These are phyloP conservation scores for Colletotrichum higginsianum DNA, from an alignment of 2,329 filamentous ascomycete genomes.

Conservation along the genomic window DNA sequence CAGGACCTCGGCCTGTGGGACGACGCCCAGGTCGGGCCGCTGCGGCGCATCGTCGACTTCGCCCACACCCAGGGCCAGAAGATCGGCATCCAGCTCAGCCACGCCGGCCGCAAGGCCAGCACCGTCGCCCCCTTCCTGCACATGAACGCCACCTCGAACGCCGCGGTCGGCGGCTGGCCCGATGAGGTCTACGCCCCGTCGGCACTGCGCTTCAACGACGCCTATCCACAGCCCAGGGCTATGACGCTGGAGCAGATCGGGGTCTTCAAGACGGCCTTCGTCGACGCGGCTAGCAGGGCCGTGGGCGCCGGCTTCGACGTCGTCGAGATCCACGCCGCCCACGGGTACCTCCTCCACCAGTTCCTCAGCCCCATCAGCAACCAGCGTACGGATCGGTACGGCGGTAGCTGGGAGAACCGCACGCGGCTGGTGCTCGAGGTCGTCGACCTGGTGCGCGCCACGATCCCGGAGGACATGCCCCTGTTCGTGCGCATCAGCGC, in stretches of 20 bases:
- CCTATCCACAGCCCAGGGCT: slow-evolving; percentile 72
- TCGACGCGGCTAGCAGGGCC: slow-evolving; percentile 67
- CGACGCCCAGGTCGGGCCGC: slow-evolving; percentile 74
- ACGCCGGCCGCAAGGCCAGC: slow-evolving; percentile 78
- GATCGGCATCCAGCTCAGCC: slow-evolving; percentile 81
- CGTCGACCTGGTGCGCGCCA: slow-evolving; percentile 72
- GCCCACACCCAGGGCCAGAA: slow-evolving; percentile 70
- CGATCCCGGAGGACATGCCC: slow-evolving; percentile 78
- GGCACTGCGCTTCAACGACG: slow-evolving; percentile 68
- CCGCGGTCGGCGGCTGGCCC: slow-evolving; percentile 67
- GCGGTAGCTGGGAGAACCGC: slow-evolving; percentile 81
- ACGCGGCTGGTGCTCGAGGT: slow-evolving; percentile 78
- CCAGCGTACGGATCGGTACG: slow-evolving; percentile 76
- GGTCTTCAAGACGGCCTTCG: slow-evolving; percentile 73
- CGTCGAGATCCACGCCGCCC: slow-evolving; percentile 82
- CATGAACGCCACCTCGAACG: slow-evolving; percentile 65
- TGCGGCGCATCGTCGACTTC: slow-evolving; percentile 73
- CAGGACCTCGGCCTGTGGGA: slow-evolving; percentile 78
- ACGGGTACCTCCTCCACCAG: slow-evolving; percentile 81
- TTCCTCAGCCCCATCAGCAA: slow-evolving; percentile 82
- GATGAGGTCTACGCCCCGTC: slow-evolving; percentile 64
- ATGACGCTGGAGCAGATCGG: slow-evolving; percentile 78
- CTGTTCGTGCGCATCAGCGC: slow-evolving; percentile 82
- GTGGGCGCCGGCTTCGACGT: slow-evolving; percentile 77
- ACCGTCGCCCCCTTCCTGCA: slow-evolving; percentile 75